phyloP scores from a whole-genome alignment of 805 yeast genomes.

The Pichia californica region DNA sequence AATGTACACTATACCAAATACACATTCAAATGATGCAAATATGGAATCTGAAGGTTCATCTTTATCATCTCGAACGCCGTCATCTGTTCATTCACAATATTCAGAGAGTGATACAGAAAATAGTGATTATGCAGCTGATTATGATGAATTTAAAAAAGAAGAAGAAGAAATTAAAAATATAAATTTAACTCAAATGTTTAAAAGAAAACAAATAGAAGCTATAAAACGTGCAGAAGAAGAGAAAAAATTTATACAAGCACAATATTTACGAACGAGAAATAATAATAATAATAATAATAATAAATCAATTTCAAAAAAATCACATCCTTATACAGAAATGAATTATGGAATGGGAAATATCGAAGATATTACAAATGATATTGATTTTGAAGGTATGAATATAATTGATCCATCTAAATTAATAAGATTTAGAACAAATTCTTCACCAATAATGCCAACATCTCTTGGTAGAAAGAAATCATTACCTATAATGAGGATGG shows the following conservation, averaged over 20 bases:
- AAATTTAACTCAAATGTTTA: constrained; percentile 16
- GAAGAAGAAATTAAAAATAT: neutral
- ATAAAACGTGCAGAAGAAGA: constrained; percentile 14
- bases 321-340: neutral
- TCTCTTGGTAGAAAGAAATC: constrained; percentile 20
- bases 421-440: constrained; percentile 15
- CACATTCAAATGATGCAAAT: neutral
- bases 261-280: neutral
- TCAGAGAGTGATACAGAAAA: constrained; percentile 28
- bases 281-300: neutral
- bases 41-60: constrained; percentile 25
- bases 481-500: constrained; percentile 20
- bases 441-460: constrained; percentile 1
- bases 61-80: constrained; percentile 16
- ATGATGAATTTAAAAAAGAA: constrained; percentile 15
- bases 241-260: constrained; percentile 2
- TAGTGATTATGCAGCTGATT: constrained; percentile 28
- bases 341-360: neutral
- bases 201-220: constrained; percentile 15
- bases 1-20: neutral
- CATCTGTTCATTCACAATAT: constrained; percentile 13
- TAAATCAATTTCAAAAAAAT: too few species aligned
- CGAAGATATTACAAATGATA: constrained; percentile 17
- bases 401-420: constrained; percentile 20
- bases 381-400: constrained; percentile 24